phyloP scores from a whole-genome alignment of 768 basidiomycete species.

The Pleurotus salmoneostramineus region DNA sequence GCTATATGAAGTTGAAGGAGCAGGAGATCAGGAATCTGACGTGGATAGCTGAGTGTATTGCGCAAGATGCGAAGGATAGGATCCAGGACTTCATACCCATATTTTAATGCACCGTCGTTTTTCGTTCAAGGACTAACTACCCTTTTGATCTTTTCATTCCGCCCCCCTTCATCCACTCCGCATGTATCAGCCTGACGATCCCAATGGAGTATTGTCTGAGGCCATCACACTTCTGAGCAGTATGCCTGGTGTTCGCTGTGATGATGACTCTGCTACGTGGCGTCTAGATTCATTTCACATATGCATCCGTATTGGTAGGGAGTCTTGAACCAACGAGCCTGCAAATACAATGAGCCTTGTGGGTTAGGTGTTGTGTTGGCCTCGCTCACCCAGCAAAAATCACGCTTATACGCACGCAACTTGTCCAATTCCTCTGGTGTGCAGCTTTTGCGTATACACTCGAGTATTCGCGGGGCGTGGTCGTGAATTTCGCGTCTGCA shows the following conservation, averaged over 20 bases:
- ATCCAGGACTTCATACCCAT: slow-evolving; percentile 95
- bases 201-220: neutral
- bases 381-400: neutral
- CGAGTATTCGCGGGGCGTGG: neutral
- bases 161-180: neutral
- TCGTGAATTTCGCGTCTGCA: neutral
- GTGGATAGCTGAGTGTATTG: slow-evolving; percentile 98
- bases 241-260: neutral
- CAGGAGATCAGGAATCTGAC: slow-evolving; percentile 86
- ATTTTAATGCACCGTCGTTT: slow-evolving; percentile 48
- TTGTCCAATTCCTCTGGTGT: neutral
- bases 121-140: neutral
- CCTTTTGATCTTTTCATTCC: no score
- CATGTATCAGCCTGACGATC: neutral
- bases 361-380: no score
- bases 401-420: neutral
- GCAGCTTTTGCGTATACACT: neutral
- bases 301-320: neutral
- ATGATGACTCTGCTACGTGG: neutral
- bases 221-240: neutral
- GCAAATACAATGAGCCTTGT: no score
- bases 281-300: neutral
- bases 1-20: slow-evolving; percentile 89
- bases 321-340: neutral
- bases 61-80: slow-evolving; percentile 92